Evolutionary conservation across 2,329 filamentous ascomycete species (phyloP), one percentile per base, ranked within the genome.

Genomic region (Penicillium janthinellum): DNA sequence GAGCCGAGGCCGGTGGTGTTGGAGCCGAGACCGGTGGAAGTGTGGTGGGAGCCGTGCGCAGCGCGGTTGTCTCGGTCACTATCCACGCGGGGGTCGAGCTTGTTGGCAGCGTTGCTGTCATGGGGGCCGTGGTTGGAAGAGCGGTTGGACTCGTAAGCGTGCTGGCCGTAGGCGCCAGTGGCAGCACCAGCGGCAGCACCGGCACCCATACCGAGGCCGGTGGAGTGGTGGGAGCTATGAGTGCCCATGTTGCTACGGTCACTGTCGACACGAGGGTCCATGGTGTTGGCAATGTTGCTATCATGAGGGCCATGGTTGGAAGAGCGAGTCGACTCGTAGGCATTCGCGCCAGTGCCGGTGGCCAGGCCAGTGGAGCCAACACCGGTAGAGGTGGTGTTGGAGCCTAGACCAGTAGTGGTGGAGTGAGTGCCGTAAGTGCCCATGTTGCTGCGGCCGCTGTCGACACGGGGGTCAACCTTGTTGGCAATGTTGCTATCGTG

Each of bases 261-360:
- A 31, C 61, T 65, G 51, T 65, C 64, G 14, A 65, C 17, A 7
- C 64, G 64, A 11, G 61, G 64, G 22, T 65, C 64, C 35, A 44
- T 50, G 5, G 56, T 10, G 22, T 64, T 65, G 35, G 60, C 58
- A 11, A 54, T 12, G 17, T 61, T 66, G 58, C 58, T 63, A 34
- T 49, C 52, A 5, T 64, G 62, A 34, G 64, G 62, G 15, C 62
- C 64, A 41, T 63, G 37, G 60, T 64, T 66, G 49, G 64, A 63
- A 7, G 62, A 64, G 5, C 44, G 20, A 25, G 14, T 22, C 5
- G 59, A 59, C 25, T 64, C 58, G 37, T 63, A 60, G 48, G 60
- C 34, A 48, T 59, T 63, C 10, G 39, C 47, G 41, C 60, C 53
- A n/a, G 44, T n/a, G 22, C 44, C 44, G 2, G 44, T 47, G n/a